A percentile compares a stretch with the other conserved stretches of the same genome.
Evolutionary conservation across 2,329 filamentous ascomycete genomes (phyloP).

Genomic region (Pseudogymnoascus sp.): DNA sequence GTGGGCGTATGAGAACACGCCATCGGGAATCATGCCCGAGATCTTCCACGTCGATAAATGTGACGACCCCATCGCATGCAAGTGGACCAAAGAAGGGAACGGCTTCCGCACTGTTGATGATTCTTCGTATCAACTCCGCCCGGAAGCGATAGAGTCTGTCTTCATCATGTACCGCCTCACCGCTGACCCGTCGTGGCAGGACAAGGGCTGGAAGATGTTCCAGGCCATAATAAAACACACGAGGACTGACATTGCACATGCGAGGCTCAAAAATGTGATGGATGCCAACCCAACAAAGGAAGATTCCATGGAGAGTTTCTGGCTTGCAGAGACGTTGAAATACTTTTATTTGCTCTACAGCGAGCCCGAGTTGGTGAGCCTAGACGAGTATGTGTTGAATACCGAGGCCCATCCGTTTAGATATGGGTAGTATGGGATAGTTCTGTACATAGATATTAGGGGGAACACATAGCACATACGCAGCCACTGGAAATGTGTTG

Average conservation of each 20-base stretch:
- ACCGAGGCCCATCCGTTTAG: constrained; percentile 28
- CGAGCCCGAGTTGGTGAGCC: constrained; percentile 43
- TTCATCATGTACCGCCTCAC: constrained; percentile 45
- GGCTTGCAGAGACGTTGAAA: constrained; percentile 56
- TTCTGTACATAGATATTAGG: not conserved
- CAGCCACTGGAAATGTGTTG: not conserved
- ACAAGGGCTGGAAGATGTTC: constrained; percentile 43
- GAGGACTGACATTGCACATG: constrained; percentile 35
- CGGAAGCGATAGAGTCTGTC: constrained; percentile 59
- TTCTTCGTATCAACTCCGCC: constrained; percentile 42
- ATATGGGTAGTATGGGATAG: constrained; percentile 11
- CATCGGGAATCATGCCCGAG: constrained; percentile 54
- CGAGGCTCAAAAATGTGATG: constrained; percentile 35
- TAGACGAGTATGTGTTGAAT: constrained; percentile 51
- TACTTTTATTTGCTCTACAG: constrained; percentile 48
- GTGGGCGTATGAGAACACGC: constrained; percentile 49
- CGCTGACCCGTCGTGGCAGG: constrained; percentile 29
- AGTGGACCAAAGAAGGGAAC: constrained; percentile 18
- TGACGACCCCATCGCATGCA: constrained; percentile 19
- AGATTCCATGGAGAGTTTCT: constrained; percentile 48
- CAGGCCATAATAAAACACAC: constrained; percentile 36
- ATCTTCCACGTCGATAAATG: constrained; percentile 34
- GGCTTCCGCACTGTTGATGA: constrained; percentile 15
- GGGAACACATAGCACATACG: not conserved
- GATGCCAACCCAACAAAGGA: constrained; percentile 23